Percentiles rank a stretch among this genome's conserved stretches.
These are phyloP conservation scores for Allium sativum DNA, from an alignment of 106 monocot species.

Conservation along the genomic window DNA sequence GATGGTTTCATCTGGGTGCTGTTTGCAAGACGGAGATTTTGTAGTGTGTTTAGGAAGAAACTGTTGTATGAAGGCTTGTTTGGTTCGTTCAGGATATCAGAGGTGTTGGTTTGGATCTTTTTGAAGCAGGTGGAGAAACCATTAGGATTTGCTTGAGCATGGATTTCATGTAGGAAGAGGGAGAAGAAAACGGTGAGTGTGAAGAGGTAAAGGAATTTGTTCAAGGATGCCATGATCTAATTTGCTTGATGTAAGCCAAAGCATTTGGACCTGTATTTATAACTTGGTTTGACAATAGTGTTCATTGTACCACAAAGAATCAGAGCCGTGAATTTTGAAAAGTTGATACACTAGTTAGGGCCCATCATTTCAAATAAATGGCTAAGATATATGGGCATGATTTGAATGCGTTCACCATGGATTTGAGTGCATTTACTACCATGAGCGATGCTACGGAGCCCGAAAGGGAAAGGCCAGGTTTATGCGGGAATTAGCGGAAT, in stretches of 20 bases:
- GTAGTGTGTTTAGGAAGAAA: constrained; percentile 8
- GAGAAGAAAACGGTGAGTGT: not conserved
- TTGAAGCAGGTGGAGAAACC: constrained; percentile 11
- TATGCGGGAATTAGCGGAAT: no score
- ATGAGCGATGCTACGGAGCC: no score
- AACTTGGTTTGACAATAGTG: no score
- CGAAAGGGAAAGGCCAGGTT: no score
- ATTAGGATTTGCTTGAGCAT: not conserved
- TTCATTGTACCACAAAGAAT: no score
- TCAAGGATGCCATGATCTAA: not conserved
- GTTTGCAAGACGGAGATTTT: constrained; percentile 19
- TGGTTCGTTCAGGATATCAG: constrained; percentile 14
- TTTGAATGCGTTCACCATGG: no score
- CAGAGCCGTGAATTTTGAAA: no score
- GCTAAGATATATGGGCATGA: no score
- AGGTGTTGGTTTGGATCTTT: not conserved
- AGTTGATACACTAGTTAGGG: no score
- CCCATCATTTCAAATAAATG: no score
- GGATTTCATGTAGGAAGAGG: not conserved
- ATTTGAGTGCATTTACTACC: no score
- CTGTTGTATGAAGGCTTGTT: constrained; percentile 6
- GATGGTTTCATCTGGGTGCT: constrained; percentile 2
- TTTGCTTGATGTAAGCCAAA: not conserved
- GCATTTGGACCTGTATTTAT: not conserved
- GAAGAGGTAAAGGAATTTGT: not conserved